Percentiles rank a stretch among this genome's conserved stretches.
Evolutionary conservation across 1,284 basidiomycete genomes (phyloP).

Genomic region (Papiliotrema nemorosa): DNA sequence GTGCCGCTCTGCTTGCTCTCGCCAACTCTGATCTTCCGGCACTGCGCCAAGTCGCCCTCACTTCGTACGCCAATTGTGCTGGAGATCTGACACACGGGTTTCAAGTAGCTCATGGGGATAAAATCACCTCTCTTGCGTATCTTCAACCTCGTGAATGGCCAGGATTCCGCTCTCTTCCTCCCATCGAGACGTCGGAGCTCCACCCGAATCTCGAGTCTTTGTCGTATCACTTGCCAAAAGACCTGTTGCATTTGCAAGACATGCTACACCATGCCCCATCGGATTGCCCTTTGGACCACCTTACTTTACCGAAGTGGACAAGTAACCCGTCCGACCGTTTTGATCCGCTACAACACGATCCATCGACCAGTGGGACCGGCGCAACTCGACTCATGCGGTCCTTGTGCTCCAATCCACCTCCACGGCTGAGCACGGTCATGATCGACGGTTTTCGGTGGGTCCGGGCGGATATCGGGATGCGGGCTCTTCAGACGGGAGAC

Average conservation of each 20-base stretch:
- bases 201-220: constrained; percentile 43
- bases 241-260: constrained; percentile 8
- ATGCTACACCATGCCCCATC: constrained; percentile 2
- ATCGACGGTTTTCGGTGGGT: constrained; percentile 45
- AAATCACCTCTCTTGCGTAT: constrained; percentile 62
- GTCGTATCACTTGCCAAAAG: constrained; percentile 31
- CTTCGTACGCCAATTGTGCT: constrained; percentile 54
- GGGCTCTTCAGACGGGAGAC: constrained; percentile 37
- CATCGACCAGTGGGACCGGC: background rate
- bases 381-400: constrained; percentile 17
- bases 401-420: constrained; percentile 7
- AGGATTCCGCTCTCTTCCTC: constrained; percentile 60
- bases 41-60: constrained; percentile 66
- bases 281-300: constrained; percentile 27
- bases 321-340: background rate
- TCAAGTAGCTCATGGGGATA: constrained; percentile 61
- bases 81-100: constrained; percentile 57
- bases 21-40: constrained; percentile 61
- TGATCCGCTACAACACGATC: background rate
- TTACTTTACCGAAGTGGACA: constrained; percentile 4
- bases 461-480: constrained; percentile 26
- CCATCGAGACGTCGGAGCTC: constrained; percentile 45
- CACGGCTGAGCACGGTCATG: constrained; percentile 15
- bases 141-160: constrained; percentile 70
- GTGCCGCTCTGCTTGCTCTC: constrained; percentile 62